phyloP scores from a whole-genome alignment of 2,329 filamentous ascomycete genomes.

The Xylariaceae sp. region DNA sequence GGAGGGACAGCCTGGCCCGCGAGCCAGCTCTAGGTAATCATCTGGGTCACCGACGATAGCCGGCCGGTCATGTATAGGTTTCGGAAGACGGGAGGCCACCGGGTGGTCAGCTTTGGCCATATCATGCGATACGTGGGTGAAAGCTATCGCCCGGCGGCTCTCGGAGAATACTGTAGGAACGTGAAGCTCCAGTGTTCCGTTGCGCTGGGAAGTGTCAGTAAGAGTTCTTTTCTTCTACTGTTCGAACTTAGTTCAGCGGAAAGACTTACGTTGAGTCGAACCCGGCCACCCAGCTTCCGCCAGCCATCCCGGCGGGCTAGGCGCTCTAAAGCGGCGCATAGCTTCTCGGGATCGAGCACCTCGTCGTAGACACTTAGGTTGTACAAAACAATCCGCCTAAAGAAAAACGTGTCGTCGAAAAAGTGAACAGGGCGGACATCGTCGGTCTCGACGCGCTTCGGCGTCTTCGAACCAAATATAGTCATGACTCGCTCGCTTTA shows the following conservation, averaged over 20 bases:
- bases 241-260: neutral
- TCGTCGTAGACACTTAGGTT: constrained; percentile 27
- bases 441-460: constrained; percentile 13
- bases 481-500: neutral
- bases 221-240: neutral
- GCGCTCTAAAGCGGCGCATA: constrained; percentile 16
- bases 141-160: constrained; percentile 33
- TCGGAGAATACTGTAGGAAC: constrained; percentile 34
- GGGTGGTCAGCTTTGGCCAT: constrained; percentile 33
- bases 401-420: constrained; percentile 26
- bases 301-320: constrained; percentile 20
- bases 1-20: constrained; percentile 19
- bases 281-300: constrained; percentile 20
- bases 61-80: constrained; percentile 15
- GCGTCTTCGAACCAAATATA: neutral
- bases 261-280: constrained; percentile 3
- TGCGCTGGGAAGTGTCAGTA: constrained; percentile 8
- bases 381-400: constrained; percentile 21
- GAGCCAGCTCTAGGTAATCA: constrained; percentile 23
- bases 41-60: constrained; percentile 24
- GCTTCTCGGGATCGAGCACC: constrained; percentile 21
- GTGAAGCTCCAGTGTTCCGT: constrained; percentile 38
- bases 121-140: constrained; percentile 30
- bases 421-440: constrained; percentile 23
- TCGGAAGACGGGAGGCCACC: constrained; percentile 30